Evolutionary conservation across 2,329 filamentous ascomycete species (phyloP), one percentile per base, ranked within the genome.

Genomic region (Pseudopithomyces chartarum): DNA sequence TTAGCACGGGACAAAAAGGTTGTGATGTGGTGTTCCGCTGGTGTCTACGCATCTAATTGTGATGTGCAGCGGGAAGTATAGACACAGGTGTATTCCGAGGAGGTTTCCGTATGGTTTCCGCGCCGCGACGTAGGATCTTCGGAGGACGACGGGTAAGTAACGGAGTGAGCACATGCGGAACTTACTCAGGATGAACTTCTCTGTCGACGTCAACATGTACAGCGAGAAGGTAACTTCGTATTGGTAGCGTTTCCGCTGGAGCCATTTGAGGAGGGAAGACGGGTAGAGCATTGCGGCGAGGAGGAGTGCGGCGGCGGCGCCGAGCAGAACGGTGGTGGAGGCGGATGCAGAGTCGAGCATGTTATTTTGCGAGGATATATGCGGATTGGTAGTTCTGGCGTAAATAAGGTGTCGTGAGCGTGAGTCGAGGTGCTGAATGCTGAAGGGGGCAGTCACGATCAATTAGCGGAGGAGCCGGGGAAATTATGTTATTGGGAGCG

Each of bases 121-220:
- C 3, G 19, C 11, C 40, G 6, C 20, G 40, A 15, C 3, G 4
- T 26, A 26, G 40, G 26, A 29, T 8, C 4, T 4, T 29, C 26
- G 40, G 40, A 44, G 1, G 11, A 20, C 23, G 33, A 40, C 29
- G 46, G 39, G 48, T 7, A 54, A 48, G 51, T 46, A 45, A 44
- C 19, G 19, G n/a, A 20, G 29, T 51, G 52, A 20, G 40, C 29
- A 48, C 20, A 46, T 43, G 47, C 32, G 19, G 48, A 50, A 79
- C 92, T 56, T 85, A 98, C 95, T 98, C 80, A 98, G 96, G 69
- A 97, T 89, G 79, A 97, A 94, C 78, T 97, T 97, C 82, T 99
- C 95, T 51, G 90, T 92, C 1, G 92, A 90, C 36, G 93, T 97
- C 68, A 97, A 89, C 90, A 99, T 98, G 84, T 99, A 98, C 23